These are phyloP conservation scores for Candolleomyces efflorescens DNA, from an alignment of 768 basidiomycete species.

Conservation along the genomic window DNA sequence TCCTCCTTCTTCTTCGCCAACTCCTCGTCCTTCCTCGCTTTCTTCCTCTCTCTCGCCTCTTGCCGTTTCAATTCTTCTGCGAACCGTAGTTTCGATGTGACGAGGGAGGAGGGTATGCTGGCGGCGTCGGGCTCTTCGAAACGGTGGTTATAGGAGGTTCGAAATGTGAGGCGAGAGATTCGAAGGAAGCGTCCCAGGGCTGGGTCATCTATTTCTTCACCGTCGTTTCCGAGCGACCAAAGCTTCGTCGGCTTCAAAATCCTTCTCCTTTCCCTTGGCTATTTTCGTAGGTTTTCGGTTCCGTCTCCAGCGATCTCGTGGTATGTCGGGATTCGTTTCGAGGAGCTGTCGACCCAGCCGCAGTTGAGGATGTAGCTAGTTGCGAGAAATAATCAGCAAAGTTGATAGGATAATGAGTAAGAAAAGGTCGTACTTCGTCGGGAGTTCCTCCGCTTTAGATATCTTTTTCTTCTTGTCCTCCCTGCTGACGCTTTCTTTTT, in stretches of 20 bases:
- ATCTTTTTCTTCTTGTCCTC: slow-evolving; percentile 23
- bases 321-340: slow-evolving; percentile 78
- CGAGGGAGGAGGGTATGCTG: slow-evolving; percentile 61
- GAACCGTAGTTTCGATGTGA: slow-evolving; percentile 54
- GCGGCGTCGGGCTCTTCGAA: slow-evolving; percentile 89
- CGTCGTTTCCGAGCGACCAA: no score
- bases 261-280: slow-evolving; percentile 22
- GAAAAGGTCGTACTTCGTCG: slow-evolving; percentile 68
- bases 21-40: slow-evolving; percentile 78
- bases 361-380: slow-evolving; percentile 92
- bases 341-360: slow-evolving; percentile 89
- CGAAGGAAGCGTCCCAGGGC: slow-evolving; percentile 50
- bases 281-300: slow-evolving; percentile 21
- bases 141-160: slow-evolving; percentile 98
- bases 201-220: slow-evolving; percentile 36
- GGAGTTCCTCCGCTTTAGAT: slow-evolving; percentile 66
- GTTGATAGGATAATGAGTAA: background rate
- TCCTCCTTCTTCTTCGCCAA: slow-evolving; percentile 71
- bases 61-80: slow-evolving; percentile 79
- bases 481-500: slow-evolving; percentile 39
- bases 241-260: slow-evolving; percentile 42
- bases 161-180: slow-evolving; percentile 87
- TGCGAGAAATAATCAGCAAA: background rate
- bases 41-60: slow-evolving; percentile 75
- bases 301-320: slow-evolving; percentile 58